Evolutionary conservation across 2,329 filamentous ascomycete genomes (phyloP), one percentile per base, ranked within the genome.

Genomic region (Xylaria sp.): DNA sequence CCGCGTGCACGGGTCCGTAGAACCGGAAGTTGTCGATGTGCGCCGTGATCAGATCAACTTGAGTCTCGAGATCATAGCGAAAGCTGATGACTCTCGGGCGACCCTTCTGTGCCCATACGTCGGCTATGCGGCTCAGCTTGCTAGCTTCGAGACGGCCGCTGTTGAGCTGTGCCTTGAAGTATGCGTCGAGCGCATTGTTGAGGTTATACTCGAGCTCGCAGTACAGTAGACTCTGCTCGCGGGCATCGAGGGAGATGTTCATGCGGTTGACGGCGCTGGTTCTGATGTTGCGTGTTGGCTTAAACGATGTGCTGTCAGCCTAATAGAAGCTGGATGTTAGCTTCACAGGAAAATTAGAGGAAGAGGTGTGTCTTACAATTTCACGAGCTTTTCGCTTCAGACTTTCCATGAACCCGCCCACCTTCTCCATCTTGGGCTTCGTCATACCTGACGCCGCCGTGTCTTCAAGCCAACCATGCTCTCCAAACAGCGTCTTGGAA

Each of bases 11-110:
- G 2, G 81, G 81, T 38, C 86, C 85, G 72, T 86, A 84, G 77
- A 89, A 89, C 40, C 82, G 82, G 73, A 89, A 89, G 26, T 85
- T 82, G 10, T 83, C 76, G 33, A 83, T 75, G 70, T 89, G 87
- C 9, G 85, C 74, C 17, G 77, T 74, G 26, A 89, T 76, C 11
- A 89, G 81, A 11, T 87, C 85, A n/a, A 89, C 74, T 77, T 89
- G 87, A 0, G 87, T 88, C 78, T 89, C 87, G 2, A 89, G 76
- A 68, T 89, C 87, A 75, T 87, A 89, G 20, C 86, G 85, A 75
- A 88, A 89, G 13, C 85, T 84, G 26, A 87, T 77, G 9, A 89
- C 86, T 64, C 81, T 83, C 6, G 87, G 86, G 0, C 85, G 85
- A 46, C 87, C 87, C 70, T 84, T 83, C 51, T 82, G 79, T 28